Percentiles rank a stretch among this genome's conserved stretches.
phyloP scores from a whole-genome alignment of 78 protist genomes.

The slime mould (Dictyostelium discoideum) region dicty_2.7 NC_007091.3:2121501-2122000 shows the following conservation, averaged over 20 bases:
- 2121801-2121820: neutral
- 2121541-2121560: neutral
- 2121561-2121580: neutral
- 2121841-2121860: neutral
- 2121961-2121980: conserved; percentile 26
- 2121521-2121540: neutral
- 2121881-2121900: neutral
- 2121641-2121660: neutral
- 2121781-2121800: neutral
- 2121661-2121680: neutral
- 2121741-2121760: neutral
- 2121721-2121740: neutral
- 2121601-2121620: neutral
- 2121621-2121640: neutral
- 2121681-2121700: neutral
- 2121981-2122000: neutral
- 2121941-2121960: neutral
- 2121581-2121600: conserved; percentile 10
- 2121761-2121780: neutral
- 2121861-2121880: neutral
- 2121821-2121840: neutral
- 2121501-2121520: neutral
- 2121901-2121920: neutral
- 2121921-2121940: neutral
- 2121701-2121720: conserved; percentile 3